Evolutionary conservation across 2,329 filamentous ascomycete genomes (phyloP).

Genomic region (Aspergillus unguis): DNA sequence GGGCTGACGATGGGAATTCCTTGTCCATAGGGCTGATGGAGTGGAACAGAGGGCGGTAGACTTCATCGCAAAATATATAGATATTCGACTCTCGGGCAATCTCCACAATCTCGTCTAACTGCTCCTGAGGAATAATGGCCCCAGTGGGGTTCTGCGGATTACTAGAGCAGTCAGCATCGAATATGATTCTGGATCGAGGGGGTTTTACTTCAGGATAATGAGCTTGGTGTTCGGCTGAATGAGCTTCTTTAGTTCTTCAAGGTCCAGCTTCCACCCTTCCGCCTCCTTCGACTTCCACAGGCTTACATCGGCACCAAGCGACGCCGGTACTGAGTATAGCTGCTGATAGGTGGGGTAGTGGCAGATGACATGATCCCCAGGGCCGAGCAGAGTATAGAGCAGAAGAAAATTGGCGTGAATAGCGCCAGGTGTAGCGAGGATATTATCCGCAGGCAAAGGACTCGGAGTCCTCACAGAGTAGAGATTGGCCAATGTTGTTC

Average conservation of each 20-base stretch:
- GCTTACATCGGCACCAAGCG: conserved; percentile 71
- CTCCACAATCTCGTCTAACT: conserved; percentile 59
- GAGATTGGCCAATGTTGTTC: conserved; percentile 29
- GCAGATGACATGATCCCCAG: conserved; percentile 79
- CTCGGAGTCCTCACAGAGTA: conserved; percentile 51
- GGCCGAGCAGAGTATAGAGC: conserved; percentile 67
- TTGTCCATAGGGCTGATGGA: conserved; percentile 53
- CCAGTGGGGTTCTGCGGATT: conserved; percentile 84
- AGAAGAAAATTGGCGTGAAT: conserved; percentile 82
- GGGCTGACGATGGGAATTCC: conserved; percentile 63
- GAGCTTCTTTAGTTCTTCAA: conserved; percentile 62
- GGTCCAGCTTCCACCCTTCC: conserved; percentile 64
- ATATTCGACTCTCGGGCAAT: conserved; percentile 62
- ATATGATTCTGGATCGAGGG: conserved; percentile 43
- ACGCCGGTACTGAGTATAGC: conserved; percentile 70
- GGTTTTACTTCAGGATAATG: conserved; percentile 57
- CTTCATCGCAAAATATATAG: conserved; percentile 71
- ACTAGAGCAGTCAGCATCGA: conserved; percentile 44
- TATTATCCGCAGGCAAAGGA: conserved; percentile 56
- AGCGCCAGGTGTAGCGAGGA: conserved; percentile 75
- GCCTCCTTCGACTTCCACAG: conserved; percentile 68
- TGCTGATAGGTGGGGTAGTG: conserved; percentile 87
- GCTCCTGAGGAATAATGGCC: conserved; percentile 58
- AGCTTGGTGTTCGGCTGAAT: conserved; percentile 54
- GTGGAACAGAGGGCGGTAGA: conserved; percentile 81